Conservation (phyloP, 2,329 filamentous ascomycete species). For the Ophiocordyceps robertsii region DNA sequence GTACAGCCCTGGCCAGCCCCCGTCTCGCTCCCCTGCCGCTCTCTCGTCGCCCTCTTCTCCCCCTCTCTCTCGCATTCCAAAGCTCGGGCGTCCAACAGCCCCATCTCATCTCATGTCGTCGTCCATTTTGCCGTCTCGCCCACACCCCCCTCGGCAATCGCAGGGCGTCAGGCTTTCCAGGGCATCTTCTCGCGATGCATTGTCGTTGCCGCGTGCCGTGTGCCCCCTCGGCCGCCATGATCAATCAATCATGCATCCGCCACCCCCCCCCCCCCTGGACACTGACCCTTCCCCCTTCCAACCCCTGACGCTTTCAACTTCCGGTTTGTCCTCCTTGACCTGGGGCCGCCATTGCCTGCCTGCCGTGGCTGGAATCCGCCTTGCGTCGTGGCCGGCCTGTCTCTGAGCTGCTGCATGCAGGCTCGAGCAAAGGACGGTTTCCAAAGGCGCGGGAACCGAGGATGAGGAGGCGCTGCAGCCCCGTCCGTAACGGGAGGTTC, state of each 20-base stretch:
- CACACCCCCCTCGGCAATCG: background rate
- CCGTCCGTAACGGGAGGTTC: background rate
- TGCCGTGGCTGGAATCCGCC: conserved; percentile 3
- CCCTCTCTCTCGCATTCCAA: no score
- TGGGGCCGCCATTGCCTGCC: conserved; percentile 1
- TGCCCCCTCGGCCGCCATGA: background rate
- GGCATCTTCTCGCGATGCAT: background rate
- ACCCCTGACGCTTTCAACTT: background rate
- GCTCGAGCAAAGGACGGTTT: background rate
- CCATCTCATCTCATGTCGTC: no score
- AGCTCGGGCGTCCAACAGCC: no score
- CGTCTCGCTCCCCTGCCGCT: no score
- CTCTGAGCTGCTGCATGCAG: background rate
- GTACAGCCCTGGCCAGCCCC: no score
- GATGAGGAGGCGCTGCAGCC: background rate
- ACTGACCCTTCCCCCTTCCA: background rate
- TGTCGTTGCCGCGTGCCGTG: background rate
- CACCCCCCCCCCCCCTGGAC: background rate
- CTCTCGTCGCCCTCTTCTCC: no score
- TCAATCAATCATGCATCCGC: background rate
- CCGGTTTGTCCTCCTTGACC: background rate
- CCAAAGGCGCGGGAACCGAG: background rate
- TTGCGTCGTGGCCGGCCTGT: background rate
- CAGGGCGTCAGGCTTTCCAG: background rate
- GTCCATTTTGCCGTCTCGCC: no score